Conservation (phyloP, 331 rosid genomes). For the Quercus tomentella region DNA sequence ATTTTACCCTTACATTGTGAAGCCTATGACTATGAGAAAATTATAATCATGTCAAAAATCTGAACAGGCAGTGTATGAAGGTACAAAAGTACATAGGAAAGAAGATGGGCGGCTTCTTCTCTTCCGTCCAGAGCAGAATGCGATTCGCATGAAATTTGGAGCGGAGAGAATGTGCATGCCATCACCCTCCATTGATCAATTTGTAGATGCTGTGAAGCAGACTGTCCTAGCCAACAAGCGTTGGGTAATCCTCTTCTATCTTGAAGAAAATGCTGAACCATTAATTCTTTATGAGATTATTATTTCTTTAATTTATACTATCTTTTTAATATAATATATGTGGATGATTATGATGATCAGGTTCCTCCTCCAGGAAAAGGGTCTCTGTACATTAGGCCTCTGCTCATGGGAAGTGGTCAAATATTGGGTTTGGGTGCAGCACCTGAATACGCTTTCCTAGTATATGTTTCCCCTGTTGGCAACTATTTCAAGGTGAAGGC, state of each 20-base stretch:
- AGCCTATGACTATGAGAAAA: neutral
- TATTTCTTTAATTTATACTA: neutral
- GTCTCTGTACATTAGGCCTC: conserved; percentile 76
- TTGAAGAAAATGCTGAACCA: neutral
- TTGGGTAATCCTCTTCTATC: conserved; percentile 47
- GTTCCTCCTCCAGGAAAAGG: conserved; percentile 88
- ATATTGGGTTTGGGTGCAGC: conserved; percentile 73
- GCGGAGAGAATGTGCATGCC: conserved; percentile 92
- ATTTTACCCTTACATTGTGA: neutral
- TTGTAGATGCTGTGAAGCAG: conserved; percentile 66
- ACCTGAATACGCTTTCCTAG: conserved; percentile 67
- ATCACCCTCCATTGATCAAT: conserved; percentile 62
- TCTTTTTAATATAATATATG: neutral
- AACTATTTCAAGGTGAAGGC: conserved; percentile 69
- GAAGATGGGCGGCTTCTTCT: conserved; percentile 60
- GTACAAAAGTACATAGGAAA: conserved; percentile 75
- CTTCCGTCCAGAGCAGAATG: conserved; percentile 82
- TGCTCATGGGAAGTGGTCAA: conserved; percentile 80
- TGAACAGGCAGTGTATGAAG: conserved; percentile 76
- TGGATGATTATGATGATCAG: conserved; percentile 25
- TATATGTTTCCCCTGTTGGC: conserved; percentile 86
- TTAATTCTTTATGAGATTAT: too few species aligned
- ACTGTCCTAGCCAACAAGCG: conserved; percentile 63
- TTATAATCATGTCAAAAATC: neutral
- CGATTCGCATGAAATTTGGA: conserved; percentile 64